A percentile compares a stretch with the other conserved stretches of the same genome.
Evolutionary conservation across 2,329 filamentous ascomycete species (phyloP).

Genomic region (Beauveria varroae): DNA sequence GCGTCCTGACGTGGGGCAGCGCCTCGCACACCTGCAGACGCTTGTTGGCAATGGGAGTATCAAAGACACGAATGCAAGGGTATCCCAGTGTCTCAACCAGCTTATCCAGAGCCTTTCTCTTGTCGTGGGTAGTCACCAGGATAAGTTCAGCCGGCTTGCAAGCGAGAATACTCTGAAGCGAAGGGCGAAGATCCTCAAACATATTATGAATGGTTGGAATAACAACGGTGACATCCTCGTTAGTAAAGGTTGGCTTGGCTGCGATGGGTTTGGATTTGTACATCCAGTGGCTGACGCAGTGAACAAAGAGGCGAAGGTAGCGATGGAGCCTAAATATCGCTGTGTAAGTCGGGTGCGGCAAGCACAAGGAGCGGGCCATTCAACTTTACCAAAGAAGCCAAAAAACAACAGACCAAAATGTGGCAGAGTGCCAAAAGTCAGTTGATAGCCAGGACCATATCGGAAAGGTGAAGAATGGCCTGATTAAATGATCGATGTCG

Average conservation of each 20-base stretch:
- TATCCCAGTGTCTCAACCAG: conserved; percentile 55
- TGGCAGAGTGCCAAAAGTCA: conserved; percentile 34
- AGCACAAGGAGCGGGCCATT: not conserved
- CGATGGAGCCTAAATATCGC: conserved; percentile 62
- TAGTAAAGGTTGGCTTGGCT: conserved; percentile 69
- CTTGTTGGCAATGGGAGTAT: conserved; percentile 85
- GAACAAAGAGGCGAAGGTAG: conserved; percentile 78
- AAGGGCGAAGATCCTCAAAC: conserved; percentile 75
- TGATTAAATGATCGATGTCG: not conserved
- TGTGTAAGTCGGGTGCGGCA: conserved; percentile 14
- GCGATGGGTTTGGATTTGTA: conserved; percentile 82
- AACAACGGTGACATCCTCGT: conserved; percentile 85
- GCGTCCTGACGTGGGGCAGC: conserved; percentile 74
- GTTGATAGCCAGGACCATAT: conserved; percentile 19
- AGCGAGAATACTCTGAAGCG: conserved; percentile 67
- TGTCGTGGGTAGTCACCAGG: conserved; percentile 79
- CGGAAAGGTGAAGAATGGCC: not conserved
- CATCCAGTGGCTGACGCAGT: conserved; percentile 76
- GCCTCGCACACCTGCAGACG: conserved; percentile 88
- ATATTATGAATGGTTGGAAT: conserved; percentile 87
- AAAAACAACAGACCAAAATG: conserved; percentile 33
- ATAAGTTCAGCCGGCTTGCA: conserved; percentile 67
- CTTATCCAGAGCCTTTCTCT: conserved; percentile 58
- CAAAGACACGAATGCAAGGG: conserved; percentile 64
- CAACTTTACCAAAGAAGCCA: conserved; percentile 40